Conservation (phyloP, 345 rosid genomes). For the Eucalyptus tenuipes region DNA sequence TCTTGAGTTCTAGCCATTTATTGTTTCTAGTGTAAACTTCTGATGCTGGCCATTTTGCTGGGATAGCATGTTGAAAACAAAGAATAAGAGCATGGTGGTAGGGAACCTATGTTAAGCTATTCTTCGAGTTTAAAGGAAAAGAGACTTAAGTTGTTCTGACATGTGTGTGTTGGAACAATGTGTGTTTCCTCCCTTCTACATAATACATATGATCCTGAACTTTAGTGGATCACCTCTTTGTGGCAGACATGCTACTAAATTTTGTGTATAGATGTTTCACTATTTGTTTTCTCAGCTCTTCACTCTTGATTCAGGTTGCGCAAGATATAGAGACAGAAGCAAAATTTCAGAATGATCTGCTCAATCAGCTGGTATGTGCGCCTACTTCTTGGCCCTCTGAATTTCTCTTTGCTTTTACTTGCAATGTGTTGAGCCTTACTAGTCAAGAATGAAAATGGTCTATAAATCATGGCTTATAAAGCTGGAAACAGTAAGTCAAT, state of each 20-base stretch:
- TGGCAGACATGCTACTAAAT: background rate
- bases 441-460: background rate
- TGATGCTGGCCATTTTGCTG: background rate
- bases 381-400: background rate
- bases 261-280: background rate
- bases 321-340: constrained; percentile 40
- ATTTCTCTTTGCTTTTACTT: background rate
- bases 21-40: background rate
- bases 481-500: background rate
- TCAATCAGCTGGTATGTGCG: constrained; percentile 58
- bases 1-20: background rate
- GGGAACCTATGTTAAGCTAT: background rate
- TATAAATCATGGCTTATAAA: background rate
- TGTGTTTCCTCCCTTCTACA: background rate
- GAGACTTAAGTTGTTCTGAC: background rate
- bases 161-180: background rate
- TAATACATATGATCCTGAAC: background rate
- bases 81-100: background rate
- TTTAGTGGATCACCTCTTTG: background rate
- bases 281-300: background rate
- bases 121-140: background rate
- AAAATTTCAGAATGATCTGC: constrained; percentile 60
- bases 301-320: background rate
- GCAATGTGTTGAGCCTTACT: background rate
- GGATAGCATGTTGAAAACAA: background rate